Evolutionary conservation across 768 basidiomycete genomes (phyloP), one percentile per base, ranked within the genome.

Genomic region (Mycena latifolia): DNA sequence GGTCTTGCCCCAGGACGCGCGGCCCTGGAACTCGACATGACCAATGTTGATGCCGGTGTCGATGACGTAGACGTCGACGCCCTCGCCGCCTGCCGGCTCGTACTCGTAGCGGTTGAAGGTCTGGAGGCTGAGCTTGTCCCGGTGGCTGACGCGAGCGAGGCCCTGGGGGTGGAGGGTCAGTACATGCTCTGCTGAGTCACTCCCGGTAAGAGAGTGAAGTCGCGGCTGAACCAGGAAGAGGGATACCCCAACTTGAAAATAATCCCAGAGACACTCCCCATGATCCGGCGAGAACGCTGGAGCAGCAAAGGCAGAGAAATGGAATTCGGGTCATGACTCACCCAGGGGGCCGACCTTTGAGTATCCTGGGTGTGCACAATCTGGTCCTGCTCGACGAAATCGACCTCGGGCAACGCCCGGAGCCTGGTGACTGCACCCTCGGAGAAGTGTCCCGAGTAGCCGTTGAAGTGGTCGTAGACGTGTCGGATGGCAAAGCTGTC

Each of bases 91-190:
- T 2, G 81, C 37, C 0, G 74, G 10, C 55, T 93, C 84, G 74
- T 92, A 93, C 57, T 87, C 81, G 78, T 98, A 99, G 76, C 87
- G 88, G 61, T 83, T 88, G 84, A 98, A 98, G 15, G 94, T 98
- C 37, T 86, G 78, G 66, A 99, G 89, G 11, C 82, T 81, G 25
- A 99, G 88, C 73, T 79, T 89, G 17, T 81, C 65, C 48, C 96
- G 88, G 81, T 99, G 98, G 69, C 94, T 96, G 74, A 99, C 88
- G 43, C 98, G 92, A 48, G 98, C 96, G 48, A 99, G 90, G 75
- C 98, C 98, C 98, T 98, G 46, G 51, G 50, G 55, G 47, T 15
- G 46, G 25, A 66, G 45, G n/a, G 67, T 74, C 50, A 77, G 75
- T 22, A 43, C 37, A 11, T 8, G 37, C 7, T 43, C 20, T 3